Percentiles rank a stretch among this genome's conserved stretches.
These are phyloP conservation scores for Xylaria digitata DNA, from an alignment of 2,329 filamentous ascomycete species.

Conservation along the genomic window DNA sequence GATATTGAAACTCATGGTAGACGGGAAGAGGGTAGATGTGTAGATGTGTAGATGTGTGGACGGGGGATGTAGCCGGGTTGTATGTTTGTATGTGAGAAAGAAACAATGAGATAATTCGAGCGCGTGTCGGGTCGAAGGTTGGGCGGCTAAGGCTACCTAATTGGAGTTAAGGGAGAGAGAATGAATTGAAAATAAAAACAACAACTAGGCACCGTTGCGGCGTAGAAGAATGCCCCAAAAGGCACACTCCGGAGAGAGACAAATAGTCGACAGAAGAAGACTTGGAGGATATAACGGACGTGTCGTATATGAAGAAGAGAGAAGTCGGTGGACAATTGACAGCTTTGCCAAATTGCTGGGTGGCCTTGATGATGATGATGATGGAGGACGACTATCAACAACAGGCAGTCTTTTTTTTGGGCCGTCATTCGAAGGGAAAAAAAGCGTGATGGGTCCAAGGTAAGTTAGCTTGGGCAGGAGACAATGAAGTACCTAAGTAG, in stretches of 20 bases:
- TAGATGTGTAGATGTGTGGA: slow-evolving; percentile 10
- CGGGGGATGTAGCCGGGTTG: not conserved
- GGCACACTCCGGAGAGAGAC: slow-evolving; percentile 15
- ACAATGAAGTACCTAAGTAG: not conserved
- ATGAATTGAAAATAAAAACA: slow-evolving; percentile 24
- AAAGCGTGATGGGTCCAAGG: slow-evolving; percentile 24
- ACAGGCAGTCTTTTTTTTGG: slow-evolving; percentile 35
- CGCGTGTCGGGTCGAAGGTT: slow-evolving; percentile 27
- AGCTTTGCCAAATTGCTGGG: slow-evolving; percentile 24
- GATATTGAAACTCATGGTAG: slow-evolving; percentile 45
- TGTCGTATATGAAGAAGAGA: slow-evolving; percentile 17
- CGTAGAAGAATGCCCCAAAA: slow-evolving; percentile 12
- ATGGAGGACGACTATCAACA: slow-evolving; percentile 2
- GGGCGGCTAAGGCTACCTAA: slow-evolving; percentile 2
- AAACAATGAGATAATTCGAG: slow-evolving; percentile 16
- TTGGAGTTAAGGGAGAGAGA: slow-evolving; percentile 12
- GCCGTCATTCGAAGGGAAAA: slow-evolving; percentile 32
- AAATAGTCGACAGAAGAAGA: slow-evolving; percentile 5
- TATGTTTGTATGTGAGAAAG: not conserved
- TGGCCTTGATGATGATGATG: slow-evolving; percentile 26
- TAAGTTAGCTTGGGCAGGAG: slow-evolving; percentile 18
- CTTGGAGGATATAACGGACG: slow-evolving; percentile 1
- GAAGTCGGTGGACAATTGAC: slow-evolving; percentile 20
- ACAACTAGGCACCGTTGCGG: not conserved
- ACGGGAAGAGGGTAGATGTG: slow-evolving; percentile 22